Evolutionary conservation across 2,329 filamentous ascomycete species (phyloP), one percentile per base, ranked within the genome.

Genomic region (Verruconis gallopava): DNA sequence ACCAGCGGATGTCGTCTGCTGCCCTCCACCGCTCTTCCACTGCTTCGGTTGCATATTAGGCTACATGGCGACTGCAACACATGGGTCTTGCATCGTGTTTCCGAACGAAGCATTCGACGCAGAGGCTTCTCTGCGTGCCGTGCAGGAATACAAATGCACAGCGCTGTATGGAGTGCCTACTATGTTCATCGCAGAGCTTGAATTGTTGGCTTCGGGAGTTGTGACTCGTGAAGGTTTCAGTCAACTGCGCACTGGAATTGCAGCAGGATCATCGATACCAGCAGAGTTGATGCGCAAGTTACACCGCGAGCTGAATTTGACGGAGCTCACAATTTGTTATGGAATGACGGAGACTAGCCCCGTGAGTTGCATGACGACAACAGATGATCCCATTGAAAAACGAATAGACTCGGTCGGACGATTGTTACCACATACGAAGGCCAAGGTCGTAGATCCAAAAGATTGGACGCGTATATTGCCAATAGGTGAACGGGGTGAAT

Each of bases 61-160:
- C n/a, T 93, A 91, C 64, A 93, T 95, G 84, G 89, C 91, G 0
- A 91, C 85, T 0, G 86, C 83, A 1, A 93, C 88, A 0, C 78
- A 82, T 13, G 83, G 86, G 44, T 77, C 84, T 0, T 69, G 79
- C 13, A 85, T 96, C 47, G 73, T 95, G 3, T 88, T 95, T 53
- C 85, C 89, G 0, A 75, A 77, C 5, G 86, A 93, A 51, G 82
- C 85, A 1, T 96, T 96, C 63, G 79, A 94, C 54, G 82, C 89
- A 0, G 60, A 67, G 2, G 83, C 84, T 1, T 73, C 81, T 0
- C 68, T 95, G 1, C 63, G 67, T 44, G 67, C 75, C 1, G 72
- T 82, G 0, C 74, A 75, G 51, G 72, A 77, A 49, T 72, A 80
- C 54, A 66, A 65, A 44, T 75, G 69, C 36, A 82, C 78, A 1